Evolutionary conservation across 2,329 filamentous ascomycete species (phyloP).

Genomic region (Raffaelea deltoideospora): DNA sequence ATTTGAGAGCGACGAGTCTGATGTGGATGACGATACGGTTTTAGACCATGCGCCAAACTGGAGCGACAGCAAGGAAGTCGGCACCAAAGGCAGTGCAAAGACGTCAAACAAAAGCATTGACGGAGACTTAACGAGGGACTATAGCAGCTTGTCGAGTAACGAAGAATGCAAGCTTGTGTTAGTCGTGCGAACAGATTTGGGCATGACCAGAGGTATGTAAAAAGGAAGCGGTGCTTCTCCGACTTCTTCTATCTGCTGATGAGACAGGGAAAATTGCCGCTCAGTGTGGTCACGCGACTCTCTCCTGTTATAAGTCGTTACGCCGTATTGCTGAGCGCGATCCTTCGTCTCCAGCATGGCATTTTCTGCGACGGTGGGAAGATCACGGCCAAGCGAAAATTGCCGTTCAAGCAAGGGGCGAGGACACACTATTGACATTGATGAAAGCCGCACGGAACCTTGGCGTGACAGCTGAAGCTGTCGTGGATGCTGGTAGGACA

Average conservation of each 20-base stretch:
- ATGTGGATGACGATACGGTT: constrained; percentile 41
- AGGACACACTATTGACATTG: constrained; percentile 62
- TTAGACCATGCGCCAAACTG: constrained; percentile 55
- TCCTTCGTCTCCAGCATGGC: constrained; percentile 36
- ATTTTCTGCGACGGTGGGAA: constrained; percentile 74
- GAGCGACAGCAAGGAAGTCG: constrained; percentile 37
- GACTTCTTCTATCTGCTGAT: not conserved
- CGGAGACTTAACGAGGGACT: constrained; percentile 21
- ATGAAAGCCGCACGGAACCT: constrained; percentile 69
- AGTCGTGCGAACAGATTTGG: constrained; percentile 82
- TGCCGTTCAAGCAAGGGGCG: constrained; percentile 72
- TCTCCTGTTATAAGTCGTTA: constrained; percentile 90
- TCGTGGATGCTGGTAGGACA: constrained; percentile 89
- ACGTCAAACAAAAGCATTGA: constrained; percentile 16
- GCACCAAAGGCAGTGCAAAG: constrained; percentile 2
- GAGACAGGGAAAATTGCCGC: constrained; percentile 82
- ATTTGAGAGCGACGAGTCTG: constrained; percentile 54
- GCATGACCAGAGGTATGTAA: constrained; percentile 82
- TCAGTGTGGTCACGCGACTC: constrained; percentile 87
- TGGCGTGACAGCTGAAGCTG: constrained; percentile 76
- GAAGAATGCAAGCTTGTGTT: constrained; percentile 94
- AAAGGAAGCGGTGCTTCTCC: not conserved
- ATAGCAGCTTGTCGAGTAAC: constrained; percentile 19
- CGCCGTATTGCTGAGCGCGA: constrained; percentile 35
- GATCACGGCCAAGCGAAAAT: constrained; percentile 79